phyloP scores from a whole-genome alignment of 2,329 filamentous ascomycete genomes.

The Cercospora janseana region DNA sequence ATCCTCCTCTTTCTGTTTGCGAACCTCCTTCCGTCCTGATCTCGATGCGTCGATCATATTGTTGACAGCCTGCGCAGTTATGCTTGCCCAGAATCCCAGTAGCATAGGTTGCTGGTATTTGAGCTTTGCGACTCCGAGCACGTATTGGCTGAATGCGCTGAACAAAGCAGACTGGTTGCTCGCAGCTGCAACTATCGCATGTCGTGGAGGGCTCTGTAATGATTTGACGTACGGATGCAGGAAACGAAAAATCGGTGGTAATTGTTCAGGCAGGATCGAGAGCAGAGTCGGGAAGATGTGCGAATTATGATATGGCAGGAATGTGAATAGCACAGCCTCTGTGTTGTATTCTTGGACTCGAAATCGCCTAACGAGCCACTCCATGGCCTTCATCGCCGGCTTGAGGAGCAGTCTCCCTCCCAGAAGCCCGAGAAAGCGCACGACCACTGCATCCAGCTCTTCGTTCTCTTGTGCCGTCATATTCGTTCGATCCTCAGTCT shows the following conservation, averaged over 20 bases:
- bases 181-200: constrained; percentile 79
- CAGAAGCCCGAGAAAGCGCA: constrained; percentile 78
- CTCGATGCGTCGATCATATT: constrained; percentile 74
- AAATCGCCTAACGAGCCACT: constrained; percentile 92
- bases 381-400: constrained; percentile 84
- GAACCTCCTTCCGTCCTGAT: constrained; percentile 72
- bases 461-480: constrained; percentile 79
- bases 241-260: constrained; percentile 77
- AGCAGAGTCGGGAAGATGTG: constrained; percentile 82
- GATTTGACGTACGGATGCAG: constrained; percentile 81
- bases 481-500: constrained; percentile 79
- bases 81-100: constrained; percentile 85
- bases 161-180: constrained; percentile 76
- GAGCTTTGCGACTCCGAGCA: constrained; percentile 68
- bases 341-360: constrained; percentile 94
- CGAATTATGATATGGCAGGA: constrained; percentile 87
- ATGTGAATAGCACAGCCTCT: constrained; percentile 71
- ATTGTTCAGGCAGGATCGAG: constrained; percentile 74
- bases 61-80: constrained; percentile 81
- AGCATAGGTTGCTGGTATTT: constrained; percentile 74
- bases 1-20: constrained; percentile 77
- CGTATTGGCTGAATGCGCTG: constrained; percentile 72
- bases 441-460: constrained; percentile 73
- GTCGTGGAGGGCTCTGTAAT: constrained; percentile 71
- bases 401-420: constrained; percentile 75